These are phyloP conservation scores for Staphylotrichum longicolle DNA, from an alignment of 495 filamentous ascomycete genomes.

Conservation along the genomic window DNA sequence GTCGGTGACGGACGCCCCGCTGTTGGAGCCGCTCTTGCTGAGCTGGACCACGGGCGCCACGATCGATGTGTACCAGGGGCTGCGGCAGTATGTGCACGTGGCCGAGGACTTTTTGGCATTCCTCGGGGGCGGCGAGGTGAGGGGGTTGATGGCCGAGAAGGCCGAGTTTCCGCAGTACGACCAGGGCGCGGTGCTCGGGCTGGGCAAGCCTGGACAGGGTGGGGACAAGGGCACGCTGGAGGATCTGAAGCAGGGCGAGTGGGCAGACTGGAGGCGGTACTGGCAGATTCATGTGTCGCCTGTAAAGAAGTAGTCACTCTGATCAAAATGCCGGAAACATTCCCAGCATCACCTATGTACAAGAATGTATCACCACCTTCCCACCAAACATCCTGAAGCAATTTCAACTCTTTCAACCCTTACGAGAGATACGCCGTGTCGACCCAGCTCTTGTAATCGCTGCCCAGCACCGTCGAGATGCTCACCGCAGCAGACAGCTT, in stretches of 20 bases:
- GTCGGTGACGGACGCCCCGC: conserved; percentile 53
- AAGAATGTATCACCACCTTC: not conserved
- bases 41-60: conserved; percentile 50
- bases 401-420: not conserved
- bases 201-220: conserved; percentile 40
- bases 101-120: conserved; percentile 46
- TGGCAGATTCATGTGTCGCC: conserved; percentile 45
- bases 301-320: conserved; percentile 1
- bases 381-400: no score
- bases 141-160: conserved; percentile 37
- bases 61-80: conserved; percentile 40
- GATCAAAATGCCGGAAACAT: no score
- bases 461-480: conserved; percentile 52
- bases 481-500: conserved; percentile 45
- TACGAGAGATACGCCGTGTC: conserved; percentile 11
- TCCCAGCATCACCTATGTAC: not conserved
- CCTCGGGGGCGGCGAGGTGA: conserved; percentile 33
- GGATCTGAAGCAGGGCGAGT: conserved; percentile 25
- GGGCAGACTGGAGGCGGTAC: conserved; percentile 41
- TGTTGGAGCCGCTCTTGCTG: conserved; percentile 49
- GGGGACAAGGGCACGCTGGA: conserved; percentile 11
- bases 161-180: conserved; percentile 42
- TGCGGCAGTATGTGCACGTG: conserved; percentile 47
- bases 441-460: conserved; percentile 14
- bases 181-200: conserved; percentile 32